Conservation (phyloP, 176 grass and related monocot genomes). For the Bolboschoenus planiculmis region DNA sequence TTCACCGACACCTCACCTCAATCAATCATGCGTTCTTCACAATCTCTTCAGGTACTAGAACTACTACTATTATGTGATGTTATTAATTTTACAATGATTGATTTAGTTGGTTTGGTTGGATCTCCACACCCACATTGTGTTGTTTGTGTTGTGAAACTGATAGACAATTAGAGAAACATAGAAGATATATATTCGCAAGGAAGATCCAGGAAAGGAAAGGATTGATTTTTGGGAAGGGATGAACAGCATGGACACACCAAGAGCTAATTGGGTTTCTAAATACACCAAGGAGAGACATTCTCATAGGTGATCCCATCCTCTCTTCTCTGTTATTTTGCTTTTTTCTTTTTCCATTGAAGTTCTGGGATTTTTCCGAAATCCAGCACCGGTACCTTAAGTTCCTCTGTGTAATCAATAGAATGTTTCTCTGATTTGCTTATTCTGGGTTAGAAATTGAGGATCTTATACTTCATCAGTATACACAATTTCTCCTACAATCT, state of each 20-base stretch:
- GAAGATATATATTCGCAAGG: neutral
- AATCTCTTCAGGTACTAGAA: neutral
- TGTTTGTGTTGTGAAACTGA: neutral
- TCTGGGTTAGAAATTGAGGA: neutral
- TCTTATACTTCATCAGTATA: neutral
- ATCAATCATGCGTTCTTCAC: neutral
- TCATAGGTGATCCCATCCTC: conserved; percentile 17
- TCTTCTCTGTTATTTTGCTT: neutral
- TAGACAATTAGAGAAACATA: neutral
- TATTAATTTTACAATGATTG: conserved; percentile 2
- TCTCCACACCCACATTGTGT: neutral
- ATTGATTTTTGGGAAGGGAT: neutral
- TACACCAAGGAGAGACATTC: conserved; percentile 19
- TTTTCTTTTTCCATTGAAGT: neutral
- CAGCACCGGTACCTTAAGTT: too few species aligned
- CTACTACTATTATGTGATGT: neutral
- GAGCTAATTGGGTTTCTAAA: conserved; percentile 1
- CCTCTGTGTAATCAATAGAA: neutral
- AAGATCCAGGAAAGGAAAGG: neutral
- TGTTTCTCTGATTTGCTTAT: neutral
- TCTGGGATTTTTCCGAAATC: neutral
- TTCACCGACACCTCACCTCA: neutral
- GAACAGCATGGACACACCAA: conserved; percentile 5
- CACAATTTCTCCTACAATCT: neutral
- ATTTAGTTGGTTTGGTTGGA: neutral